Conservation (phyloP, 2,329 filamentous ascomycete species). For the Colletotrichum cuscutae region DNA sequence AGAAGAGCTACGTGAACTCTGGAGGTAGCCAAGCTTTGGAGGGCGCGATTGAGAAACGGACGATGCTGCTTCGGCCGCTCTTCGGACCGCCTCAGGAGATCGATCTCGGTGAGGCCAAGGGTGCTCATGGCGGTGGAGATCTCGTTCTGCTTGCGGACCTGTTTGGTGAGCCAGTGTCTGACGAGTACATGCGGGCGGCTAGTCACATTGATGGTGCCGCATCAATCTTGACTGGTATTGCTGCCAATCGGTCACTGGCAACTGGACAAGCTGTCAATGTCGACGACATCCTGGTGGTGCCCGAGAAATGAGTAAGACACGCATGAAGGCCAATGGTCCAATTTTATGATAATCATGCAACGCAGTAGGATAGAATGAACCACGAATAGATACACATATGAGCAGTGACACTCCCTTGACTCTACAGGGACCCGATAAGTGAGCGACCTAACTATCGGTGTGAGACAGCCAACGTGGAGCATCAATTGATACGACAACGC, state of each 20-base stretch:
- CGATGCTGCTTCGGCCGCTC: slow-evolving; percentile 61
- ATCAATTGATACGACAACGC: no score
- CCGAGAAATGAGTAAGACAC: slow-evolving; percentile 31
- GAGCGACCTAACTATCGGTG: no score
- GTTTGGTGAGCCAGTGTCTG: slow-evolving; percentile 63
- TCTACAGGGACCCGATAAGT: background rate
- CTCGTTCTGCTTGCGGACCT: slow-evolving; percentile 66
- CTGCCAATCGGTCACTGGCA: slow-evolving; percentile 66
- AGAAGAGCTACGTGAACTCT: slow-evolving; percentile 70
- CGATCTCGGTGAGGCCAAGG: slow-evolving; percentile 60
- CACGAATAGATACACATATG: background rate
- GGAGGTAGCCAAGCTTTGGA: slow-evolving; percentile 67
- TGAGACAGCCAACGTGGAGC: no score
- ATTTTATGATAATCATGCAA: background rate
- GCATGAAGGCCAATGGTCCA: background rate
- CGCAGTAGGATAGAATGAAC: background rate
- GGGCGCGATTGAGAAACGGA: slow-evolving; percentile 61
- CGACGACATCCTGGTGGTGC: slow-evolving; percentile 57
- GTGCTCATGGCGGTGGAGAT: slow-evolving; percentile 71
- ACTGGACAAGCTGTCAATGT: slow-evolving; percentile 67
- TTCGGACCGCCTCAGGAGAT: slow-evolving; percentile 68
- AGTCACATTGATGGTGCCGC: slow-evolving; percentile 68
- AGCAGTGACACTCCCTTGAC: background rate
- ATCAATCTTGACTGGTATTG: slow-evolving; percentile 69
- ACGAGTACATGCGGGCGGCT: slow-evolving; percentile 65